Base-by-base conservation (phyloP, 1,284 basidiomycete species). In the Fomitiporia mediterranea region DNA sequence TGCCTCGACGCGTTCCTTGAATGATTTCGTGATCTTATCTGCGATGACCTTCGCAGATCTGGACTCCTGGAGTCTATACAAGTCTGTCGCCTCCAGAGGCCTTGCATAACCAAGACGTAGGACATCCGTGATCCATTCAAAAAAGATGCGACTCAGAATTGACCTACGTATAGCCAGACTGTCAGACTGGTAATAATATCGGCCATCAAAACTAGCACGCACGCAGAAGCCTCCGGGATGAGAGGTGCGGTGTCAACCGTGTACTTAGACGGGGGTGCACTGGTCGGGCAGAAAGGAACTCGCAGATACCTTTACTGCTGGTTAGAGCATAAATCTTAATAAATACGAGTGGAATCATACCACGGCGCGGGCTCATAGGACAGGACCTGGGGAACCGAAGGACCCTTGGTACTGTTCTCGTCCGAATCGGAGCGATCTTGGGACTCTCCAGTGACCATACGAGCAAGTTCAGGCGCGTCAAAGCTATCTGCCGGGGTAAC, bases 1-100 rank as follows among this genome's bases (percentile, higher is more conserved):
- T 46, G 74, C 71, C 54, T 71, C 70, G 27, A 75, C 72, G 4
- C 90, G 79, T 13, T 73, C 70, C 38, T 86, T 81, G 68, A 88
- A 95, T 1, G 86, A 85, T 1, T 69, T 69, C 23, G 78, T 71
- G 30, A 97, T 86, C 38, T 73, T 73, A 4, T 80, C 72, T 1
- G 89, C 84, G 46, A 94, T 80, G 13, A 73, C 64, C 2, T 75
- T 74, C 0, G 87, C 75, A 3, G 78, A 73, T 19, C 80, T 80
- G 13, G 83, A 73, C 47, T 83, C 78, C 59, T 86, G 84, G 43
- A 95, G 81, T 67, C 83, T 86, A 78, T 88, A 95, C n/a, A 96
- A 74, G 70, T 97, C 94, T 0, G 84, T 73, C 0, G 86, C 82
- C 67, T 94, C 87, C 3, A 96, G 77, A 0, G 93, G 87, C 4